Conservation (phyloP, 768 basidiomycete genomes). For the Tylopilus vinaceipallidus region DNA sequence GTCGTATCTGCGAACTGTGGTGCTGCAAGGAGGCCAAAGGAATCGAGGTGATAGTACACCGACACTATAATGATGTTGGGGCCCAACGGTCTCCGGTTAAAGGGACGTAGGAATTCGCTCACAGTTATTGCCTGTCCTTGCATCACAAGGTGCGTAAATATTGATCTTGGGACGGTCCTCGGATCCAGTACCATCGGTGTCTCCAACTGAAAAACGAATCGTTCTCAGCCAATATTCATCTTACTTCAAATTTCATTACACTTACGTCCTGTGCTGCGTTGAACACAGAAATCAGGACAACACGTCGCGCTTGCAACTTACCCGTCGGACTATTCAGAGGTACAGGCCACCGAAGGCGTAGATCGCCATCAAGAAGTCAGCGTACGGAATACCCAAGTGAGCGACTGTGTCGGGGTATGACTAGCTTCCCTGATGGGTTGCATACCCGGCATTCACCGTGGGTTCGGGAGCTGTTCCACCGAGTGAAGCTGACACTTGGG, state of each 20-base stretch:
- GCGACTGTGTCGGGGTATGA: slow-evolving; percentile 53
- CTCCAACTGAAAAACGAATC: slow-evolving; percentile 37
- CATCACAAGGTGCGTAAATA: slow-evolving; percentile 53
- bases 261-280: slow-evolving; percentile 51
- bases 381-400: slow-evolving; percentile 49
- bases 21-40: slow-evolving; percentile 59
- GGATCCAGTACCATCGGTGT: slow-evolving; percentile 60
- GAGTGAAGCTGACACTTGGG: slow-evolving; percentile 5
- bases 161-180: slow-evolving; percentile 71
- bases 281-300: slow-evolving; percentile 59
- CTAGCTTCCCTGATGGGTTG: slow-evolving; percentile 52
- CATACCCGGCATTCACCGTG: slow-evolving; percentile 58
- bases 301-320: slow-evolving; percentile 46
- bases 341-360: slow-evolving; percentile 47
- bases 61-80: slow-evolving; percentile 64
- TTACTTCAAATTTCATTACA: not conserved
- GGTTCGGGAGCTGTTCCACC: slow-evolving; percentile 4
- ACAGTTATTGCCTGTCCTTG: slow-evolving; percentile 47
- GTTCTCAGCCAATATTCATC: not conserved
- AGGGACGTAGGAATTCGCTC: slow-evolving; percentile 20
- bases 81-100: slow-evolving; percentile 60
- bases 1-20: slow-evolving; percentile 43
- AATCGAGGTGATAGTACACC: slow-evolving; percentile 64
- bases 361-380: slow-evolving; percentile 42
- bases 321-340: slow-evolving; percentile 46